Base-by-base conservation (phyloP, 192 early-diverging fungal genomes). In the Entomortierella chlamydospora region DNA sequence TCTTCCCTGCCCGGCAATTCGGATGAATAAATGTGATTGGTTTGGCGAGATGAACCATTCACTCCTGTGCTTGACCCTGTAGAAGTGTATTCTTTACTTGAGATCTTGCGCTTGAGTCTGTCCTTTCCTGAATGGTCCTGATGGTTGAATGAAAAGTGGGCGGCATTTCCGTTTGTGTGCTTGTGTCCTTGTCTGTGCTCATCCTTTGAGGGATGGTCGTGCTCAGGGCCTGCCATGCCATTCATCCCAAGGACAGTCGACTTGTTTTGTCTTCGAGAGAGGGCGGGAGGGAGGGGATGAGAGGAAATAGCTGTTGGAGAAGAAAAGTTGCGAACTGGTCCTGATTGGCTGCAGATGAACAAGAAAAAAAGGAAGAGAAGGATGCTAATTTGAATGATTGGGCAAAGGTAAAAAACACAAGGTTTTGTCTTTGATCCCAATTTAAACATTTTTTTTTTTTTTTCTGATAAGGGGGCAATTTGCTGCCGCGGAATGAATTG, bases 61-160 rank as follows among this genome's bases (percentile, higher is more conserved):
- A 3, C 26, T 29, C 52, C 52, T 54, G 7, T 18, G 8, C 23
- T 28, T 54, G 4, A 3, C 25, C 4, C 23, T 29, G 52, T 30
- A 3, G 26, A 15, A 28, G 52, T 54, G 25, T 30, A 31, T 34
- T n/a, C 26, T 39, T 45, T 66, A 53, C 53, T 56, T 10, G 64
- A 66, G 37, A 66, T 55, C 64, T 66, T 66, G 22, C 64, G 64
- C 20, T 66, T 66, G 26, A 28, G 0, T 42, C 53, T 52, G 2
- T 55, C 64, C 11, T 52, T 50, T 25, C 50, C 45, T 29, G 45
- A 25, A 47, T 34, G 26, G 29, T 31, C 45, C 20, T 33, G 11
- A 4, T 13, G 31, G 30, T n/a, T 54, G 52, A 54, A 6, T 26
- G 52, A 54, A 26, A 15, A 47, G 15, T 20, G 15, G 12, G 39